Evolutionary conservation across 129 eudicot species (phyloP), one percentile per base, ranked within the genome.

Genomic region (Saposhnikovia divaricata): DNA sequence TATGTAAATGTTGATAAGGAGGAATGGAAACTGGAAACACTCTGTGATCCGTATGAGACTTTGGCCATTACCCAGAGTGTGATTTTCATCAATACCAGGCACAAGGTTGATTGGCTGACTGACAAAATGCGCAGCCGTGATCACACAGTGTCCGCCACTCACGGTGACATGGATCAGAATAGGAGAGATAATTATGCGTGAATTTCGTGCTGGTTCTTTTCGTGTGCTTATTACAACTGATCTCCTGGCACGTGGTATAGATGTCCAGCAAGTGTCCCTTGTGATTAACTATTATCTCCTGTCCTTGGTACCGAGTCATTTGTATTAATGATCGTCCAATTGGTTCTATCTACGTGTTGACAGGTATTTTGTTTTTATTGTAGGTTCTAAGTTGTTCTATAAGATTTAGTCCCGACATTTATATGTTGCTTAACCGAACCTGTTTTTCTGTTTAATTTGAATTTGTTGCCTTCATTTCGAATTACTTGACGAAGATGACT

Each of bases 181-280:
- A 81, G 82, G 9, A 72, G 88, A 37, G 88, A 85, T 45, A 85
- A 85, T 85, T 11, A 85, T 85, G 88, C 80, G 85, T 9, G 88
- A 81, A 34, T 85, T 85, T 51, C 78, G 85, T 37, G 81, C 83
- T 15, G 87, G 87, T 38, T 85, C 87, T 5, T 85, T 85, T 34
- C 82, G 87, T 21, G 87, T 85, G 46, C 85, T 85, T 47, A 85
- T 85, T 43, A 85, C 87, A 27, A 81, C 87, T 23, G 87, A 85
- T 48, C 82, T 85, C 55, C 47, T 85, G 68, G 87, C 87, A 38
- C 87, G 87, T 78, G 87, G 87, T 78, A 85, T 85, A 9, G 87
- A 85, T 78, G 87, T 85, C 43, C 87, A 85, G 77, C 87, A 85
- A 74, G 85, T 85, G 42, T 85, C 88, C 8, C 80, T 85, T 44